These are phyloP conservation scores for Nemania sp. DNA, from an alignment of 2,329 filamentous ascomycete species.

Conservation along the genomic window DNA sequence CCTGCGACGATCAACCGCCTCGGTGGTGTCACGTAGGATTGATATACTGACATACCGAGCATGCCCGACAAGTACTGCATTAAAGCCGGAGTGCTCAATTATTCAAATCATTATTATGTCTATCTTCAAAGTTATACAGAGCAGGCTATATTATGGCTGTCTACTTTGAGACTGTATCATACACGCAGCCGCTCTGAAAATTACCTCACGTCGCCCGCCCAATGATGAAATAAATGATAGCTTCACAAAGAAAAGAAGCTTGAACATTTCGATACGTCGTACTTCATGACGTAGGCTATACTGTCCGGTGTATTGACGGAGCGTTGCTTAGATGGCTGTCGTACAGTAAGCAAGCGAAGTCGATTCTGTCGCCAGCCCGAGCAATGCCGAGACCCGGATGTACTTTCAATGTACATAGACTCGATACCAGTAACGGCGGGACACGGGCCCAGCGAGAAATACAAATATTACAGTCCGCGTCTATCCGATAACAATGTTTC, in stretches of 20 bases:
- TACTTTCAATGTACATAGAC: background rate
- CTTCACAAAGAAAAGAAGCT: background rate
- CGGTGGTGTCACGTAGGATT: background rate
- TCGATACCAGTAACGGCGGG: background rate
- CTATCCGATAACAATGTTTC: background rate
- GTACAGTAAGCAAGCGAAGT: slow-evolving; percentile 16
- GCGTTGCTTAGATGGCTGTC: background rate
- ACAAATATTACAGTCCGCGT: slow-evolving; percentile 4
- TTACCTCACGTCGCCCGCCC: too few relatives aligned
- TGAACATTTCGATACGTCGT: background rate
- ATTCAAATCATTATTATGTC: too few relatives aligned
- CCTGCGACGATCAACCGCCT: background rate
- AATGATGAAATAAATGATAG: too few relatives aligned
- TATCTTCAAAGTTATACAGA: too few relatives aligned
- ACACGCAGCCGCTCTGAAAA: too few relatives aligned
- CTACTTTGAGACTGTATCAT: too few relatives aligned
- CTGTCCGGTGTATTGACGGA: background rate
- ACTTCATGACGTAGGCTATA: background rate
- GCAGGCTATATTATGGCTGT: too few relatives aligned
- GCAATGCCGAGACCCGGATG: slow-evolving; percentile 9
- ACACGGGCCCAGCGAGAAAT: slow-evolving; percentile 1
- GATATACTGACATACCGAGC: too few relatives aligned
- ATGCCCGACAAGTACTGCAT: too few relatives aligned
- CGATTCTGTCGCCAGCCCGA: background rate
- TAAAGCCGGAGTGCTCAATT: too few relatives aligned